Evolutionary conservation across 2,329 filamentous ascomycete species (phyloP).

Genomic region (Alternaria postmessia): DNA sequence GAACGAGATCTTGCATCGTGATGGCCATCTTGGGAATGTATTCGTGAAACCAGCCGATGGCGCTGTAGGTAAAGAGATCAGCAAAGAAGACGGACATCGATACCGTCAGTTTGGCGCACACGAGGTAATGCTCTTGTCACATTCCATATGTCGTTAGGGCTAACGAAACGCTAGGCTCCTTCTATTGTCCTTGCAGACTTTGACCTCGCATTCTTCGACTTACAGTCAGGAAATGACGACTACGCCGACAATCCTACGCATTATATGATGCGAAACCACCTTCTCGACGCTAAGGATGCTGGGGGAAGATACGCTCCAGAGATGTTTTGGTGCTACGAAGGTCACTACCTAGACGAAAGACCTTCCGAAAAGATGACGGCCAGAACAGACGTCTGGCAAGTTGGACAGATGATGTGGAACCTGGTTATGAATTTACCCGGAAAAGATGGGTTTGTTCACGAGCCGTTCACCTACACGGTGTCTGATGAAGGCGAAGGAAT

Average conservation of each 20-base stretch:
- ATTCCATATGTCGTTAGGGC: not conserved
- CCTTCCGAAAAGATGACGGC: not conserved
- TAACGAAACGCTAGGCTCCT: not conserved
- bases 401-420: conserved; percentile 11
- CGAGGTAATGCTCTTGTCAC: not conserved
- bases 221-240: conserved; percentile 2
- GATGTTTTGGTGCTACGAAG: not conserved
- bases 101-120: not conserved
- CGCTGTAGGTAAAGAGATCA: not conserved
- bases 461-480: not conserved
- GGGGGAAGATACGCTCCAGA: not conserved
- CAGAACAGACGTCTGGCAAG: conserved; percentile 4
- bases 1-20: conserved; percentile 10
- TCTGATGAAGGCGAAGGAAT: not conserved
- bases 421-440: not conserved
- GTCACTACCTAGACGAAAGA: not conserved
- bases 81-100: too few relatives aligned
- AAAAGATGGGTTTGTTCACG: not conserved
- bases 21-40: conserved; percentile 9
- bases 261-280: not conserved
- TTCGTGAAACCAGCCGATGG: conserved; percentile 1
- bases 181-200: conserved; percentile 10
- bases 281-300: not conserved
- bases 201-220: conserved; percentile 11
- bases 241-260: conserved; percentile 14